Percentiles rank a stretch among this genome's conserved stretches.
Conservation (phyloP, 2,329 filamentous ascomycete species). For the Colletotrichum sp. region DNA sequence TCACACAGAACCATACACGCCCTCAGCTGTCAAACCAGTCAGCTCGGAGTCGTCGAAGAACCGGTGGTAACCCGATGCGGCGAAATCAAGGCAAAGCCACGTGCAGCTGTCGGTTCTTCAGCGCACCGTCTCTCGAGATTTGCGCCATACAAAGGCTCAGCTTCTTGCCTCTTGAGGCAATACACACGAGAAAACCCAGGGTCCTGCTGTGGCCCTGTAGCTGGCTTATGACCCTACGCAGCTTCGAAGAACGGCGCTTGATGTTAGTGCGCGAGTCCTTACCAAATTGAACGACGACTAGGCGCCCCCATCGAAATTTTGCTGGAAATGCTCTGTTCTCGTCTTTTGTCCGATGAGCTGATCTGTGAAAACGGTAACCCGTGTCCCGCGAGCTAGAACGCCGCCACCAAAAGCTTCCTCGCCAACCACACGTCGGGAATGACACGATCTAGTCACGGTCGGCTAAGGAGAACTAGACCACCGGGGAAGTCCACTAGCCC, state of each 20-base stretch:
- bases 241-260: not conserved
- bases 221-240: not conserved
- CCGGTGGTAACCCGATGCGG: not conserved
- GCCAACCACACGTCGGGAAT: not conserved
- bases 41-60: not conserved
- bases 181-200: not conserved
- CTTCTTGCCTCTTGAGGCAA: not conserved
- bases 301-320: not conserved
- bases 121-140: not conserved
- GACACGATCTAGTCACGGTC: not conserved
- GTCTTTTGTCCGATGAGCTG: not conserved
- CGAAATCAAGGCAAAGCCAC: not conserved
- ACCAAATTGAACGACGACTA: not conserved
- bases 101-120: not conserved
- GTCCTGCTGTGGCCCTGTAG: not conserved
- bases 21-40: not conserved
- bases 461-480: not conserved
- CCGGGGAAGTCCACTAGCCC: not conserved
- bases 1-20: not conserved
- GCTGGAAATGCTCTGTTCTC: not conserved
- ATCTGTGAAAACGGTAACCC: not conserved
- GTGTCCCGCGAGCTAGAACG: not conserved
- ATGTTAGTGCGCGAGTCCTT: not conserved
- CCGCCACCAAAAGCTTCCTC: not conserved
- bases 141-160: not conserved